Evolutionary conservation across 2,329 filamentous ascomycete genomes (phyloP), one percentile per base, ranked within the genome.

Genomic region (Aureobasidium sp.): DNA sequence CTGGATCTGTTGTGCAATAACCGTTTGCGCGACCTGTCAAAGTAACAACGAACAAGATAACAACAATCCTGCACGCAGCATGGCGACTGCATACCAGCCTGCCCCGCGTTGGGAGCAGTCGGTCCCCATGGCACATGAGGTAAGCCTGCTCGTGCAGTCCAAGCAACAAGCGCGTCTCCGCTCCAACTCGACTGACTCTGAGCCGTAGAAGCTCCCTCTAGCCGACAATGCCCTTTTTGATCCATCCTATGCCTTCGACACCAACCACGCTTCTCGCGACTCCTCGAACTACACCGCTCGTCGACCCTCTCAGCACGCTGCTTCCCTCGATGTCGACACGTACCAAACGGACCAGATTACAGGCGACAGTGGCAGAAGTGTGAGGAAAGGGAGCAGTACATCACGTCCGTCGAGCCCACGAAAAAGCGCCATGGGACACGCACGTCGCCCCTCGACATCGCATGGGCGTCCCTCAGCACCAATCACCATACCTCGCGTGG

Each of bases 101-200:
- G 24, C 41, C 51, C 39, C 51, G 41, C 53, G 47, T 27, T 55
- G 53, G 53, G 39, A 55, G 16, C 53, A 50, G 10, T 34, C 53
- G 6, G 53, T 50, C 12, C 53, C 53, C 12, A n/a, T 41, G 17
- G 30, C 16, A 35, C 40, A 48, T 17, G 38, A 54, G 29, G 42
- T 54, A 29, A 42, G 42, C 37, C 8, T 38, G 21, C 17, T 6
- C 8, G n/a, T n/a, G n/a, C n/a, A 16, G 16, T 30, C 35, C 11
- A 40, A 6, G 8, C 12, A 12, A 4, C 17, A 32, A 41, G 19
- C 48, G 22, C 48, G 6, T 40, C n/a, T n/a, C n/a, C n/a, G 24
- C 14, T 11, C 25, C 14, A 14, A 8, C 2, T n/a, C 19, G 29
- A 22, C 37, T 40, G 16, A 40, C 19, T 34, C 11, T 24, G 19